phyloP scores from a whole-genome alignment of 192 early-diverging fungal genomes.

The Coemansia sp. region DNA sequence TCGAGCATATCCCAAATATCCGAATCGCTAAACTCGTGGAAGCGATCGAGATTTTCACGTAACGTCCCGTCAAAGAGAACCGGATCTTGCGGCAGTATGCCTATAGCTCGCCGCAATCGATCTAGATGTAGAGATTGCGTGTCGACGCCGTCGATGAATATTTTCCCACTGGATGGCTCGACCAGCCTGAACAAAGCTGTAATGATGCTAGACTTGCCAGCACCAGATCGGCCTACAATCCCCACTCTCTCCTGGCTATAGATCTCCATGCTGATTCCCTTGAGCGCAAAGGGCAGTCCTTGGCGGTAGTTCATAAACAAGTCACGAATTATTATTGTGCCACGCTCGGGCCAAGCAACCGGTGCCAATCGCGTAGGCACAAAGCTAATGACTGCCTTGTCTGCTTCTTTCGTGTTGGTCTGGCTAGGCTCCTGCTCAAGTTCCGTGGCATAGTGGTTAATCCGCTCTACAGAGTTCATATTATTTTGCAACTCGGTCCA shows the following conservation, averaged over 20 bases:
- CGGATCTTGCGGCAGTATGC: constrained; percentile 79
- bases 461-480: constrained; percentile 54
- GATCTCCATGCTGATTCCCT: constrained; percentile 63
- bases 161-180: constrained; percentile 62
- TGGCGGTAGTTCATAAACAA: constrained; percentile 42
- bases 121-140: constrained; percentile 62
- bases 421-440: constrained; percentile 33
- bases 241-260: constrained; percentile 74
- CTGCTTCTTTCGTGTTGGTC: background rate
- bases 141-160: constrained; percentile 71
- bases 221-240: constrained; percentile 86
- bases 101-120: constrained; percentile 64
- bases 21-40: constrained; percentile 61
- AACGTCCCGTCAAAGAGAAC: constrained; percentile 74
- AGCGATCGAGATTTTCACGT: constrained; percentile 75
- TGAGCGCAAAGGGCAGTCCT: constrained; percentile 38
- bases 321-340: constrained; percentile 42
- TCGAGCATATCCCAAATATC: constrained; percentile 75
- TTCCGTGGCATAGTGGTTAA: constrained; percentile 39
- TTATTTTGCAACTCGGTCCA: constrained; percentile 58
- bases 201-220: constrained; percentile 74
- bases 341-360: constrained; percentile 36
- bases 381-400: constrained; percentile 7
- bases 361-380: constrained; percentile 9
- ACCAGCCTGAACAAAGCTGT: constrained; percentile 72